Base-by-base conservation (phyloP, 495 filamentous ascomycete species). In the Sordaria brevicollis region DNA sequence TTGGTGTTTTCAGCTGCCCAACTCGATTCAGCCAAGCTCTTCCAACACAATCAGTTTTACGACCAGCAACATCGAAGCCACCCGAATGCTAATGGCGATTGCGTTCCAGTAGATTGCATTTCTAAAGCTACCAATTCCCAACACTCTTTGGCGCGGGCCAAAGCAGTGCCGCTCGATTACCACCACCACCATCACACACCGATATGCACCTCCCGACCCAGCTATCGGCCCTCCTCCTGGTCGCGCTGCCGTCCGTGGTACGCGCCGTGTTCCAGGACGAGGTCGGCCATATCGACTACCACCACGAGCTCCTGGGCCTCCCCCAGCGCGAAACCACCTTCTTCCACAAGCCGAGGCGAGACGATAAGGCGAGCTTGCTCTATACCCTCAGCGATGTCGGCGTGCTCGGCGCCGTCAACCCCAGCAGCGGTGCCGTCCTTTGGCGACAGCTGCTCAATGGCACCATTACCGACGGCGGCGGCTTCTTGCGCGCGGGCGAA, bases 271-370 rank as follows among this genome's bases (percentile, higher is more conserved):
- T 91, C 82, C 83, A 86, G 66, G 95, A 99, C 76, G 95, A 98
- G 77, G 93, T 96, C 76, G 92, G 90, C 82, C 87, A 92, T 76
- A 86, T 93, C 78, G 95, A 99, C 82, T 98, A 91, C 84, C 96
- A 98, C 81, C 89, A 94, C 81, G 88, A 91, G 67, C 89, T 98
- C 41, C 82, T 98, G 74, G 95, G 95, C 72, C 78, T 90, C 19
- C 93, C 96, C 70, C 89, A 90, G 74, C 81, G 86, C 78, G 86
- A 91, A 54, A 92, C 92, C 39, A 97, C 93, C 66, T 97, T 99
- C 86, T 97, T 98, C 86, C 93, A 97, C 81, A 89, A 89, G 70
- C 96, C 95, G 13, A 86, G 89, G 69, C 80, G 87, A 19, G 84
- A 89, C 68, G 94, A 93, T 21, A 92, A 91, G 79, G 94, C 94